Base-by-base conservation (phyloP, 495 filamentous ascomycete genomes). In the Corynascus novoguineensis region DNA sequence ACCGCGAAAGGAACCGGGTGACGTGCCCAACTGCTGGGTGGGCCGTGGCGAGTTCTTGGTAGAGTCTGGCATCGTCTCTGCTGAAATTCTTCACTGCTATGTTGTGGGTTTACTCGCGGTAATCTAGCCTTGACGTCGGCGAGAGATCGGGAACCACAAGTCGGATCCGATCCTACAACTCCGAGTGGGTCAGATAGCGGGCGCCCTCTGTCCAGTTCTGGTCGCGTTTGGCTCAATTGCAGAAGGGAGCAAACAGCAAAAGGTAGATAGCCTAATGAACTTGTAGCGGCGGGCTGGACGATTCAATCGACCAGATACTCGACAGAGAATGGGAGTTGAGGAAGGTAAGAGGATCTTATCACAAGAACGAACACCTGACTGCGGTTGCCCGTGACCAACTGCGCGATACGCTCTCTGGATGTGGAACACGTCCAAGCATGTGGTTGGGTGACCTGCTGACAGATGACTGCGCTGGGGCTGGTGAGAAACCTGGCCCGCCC, bases 1-100 rank as follows among this genome's bases (percentile, higher is more conserved):
- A 47, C 72, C 66, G 55, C 74, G 72, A 48, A 66, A 58, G 3
- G 78, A 80, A 46, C 73, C 68, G 7, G 78, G 75, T 25, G 81
- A 78, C 11, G 74, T 74, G 5, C 73, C 67, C 38, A 76, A 57
- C 17, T 75, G 73, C 53, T 69, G 70, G 48, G 42, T 56, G 19
- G 67, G 68, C 22, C 55, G 60, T 1, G 75, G 73, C 32, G 74
- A 71, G 28, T 67, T 66, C 46, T 56, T 59, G n/a, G 56, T 50
- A 4, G 65, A 58, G 56, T 66, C 60, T 47, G 74, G 75, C 74
- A 74, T 79, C 53, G n/a, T 61, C 35, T 45, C 28, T 45, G 28
- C 29, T 46, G 55, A 42, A 6, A 21, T 27, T 32, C 35, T 40
- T 46, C 27, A 32, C 17, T 11, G 22, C 59, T 64, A 62, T 64